Percentiles rank a stretch among this genome's conserved stretches.
Conservation (phyloP, 192 early-diverging fungal species). For the Coemansia sp. region DNA sequence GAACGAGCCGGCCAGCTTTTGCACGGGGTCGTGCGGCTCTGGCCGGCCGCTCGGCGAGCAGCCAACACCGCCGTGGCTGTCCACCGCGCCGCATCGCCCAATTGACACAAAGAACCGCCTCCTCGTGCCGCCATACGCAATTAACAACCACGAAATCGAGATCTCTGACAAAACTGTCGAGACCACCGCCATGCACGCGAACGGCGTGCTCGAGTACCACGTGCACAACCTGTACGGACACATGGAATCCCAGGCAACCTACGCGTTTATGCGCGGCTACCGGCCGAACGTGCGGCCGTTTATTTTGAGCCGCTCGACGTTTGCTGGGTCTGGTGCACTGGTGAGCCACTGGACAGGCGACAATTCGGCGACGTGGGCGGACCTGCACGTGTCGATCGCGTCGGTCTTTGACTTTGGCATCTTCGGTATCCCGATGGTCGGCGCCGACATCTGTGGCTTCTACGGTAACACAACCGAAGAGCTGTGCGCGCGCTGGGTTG, state of each 20-base stretch:
- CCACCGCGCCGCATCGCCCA: slow-evolving; percentile 15
- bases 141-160: slow-evolving; percentile 51
- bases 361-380: slow-evolving; percentile 59
- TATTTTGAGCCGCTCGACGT: slow-evolving; percentile 62
- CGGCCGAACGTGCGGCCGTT: slow-evolving; percentile 56
- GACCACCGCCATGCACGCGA: slow-evolving; percentile 52
- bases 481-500: slow-evolving; percentile 64
- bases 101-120: slow-evolving; percentile 36
- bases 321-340: slow-evolving; percentile 59
- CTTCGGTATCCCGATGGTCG: slow-evolving; percentile 69
- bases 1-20: slow-evolving; percentile 68
- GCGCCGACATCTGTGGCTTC: slow-evolving; percentile 75
- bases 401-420: slow-evolving; percentile 65
- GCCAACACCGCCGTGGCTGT: slow-evolving; percentile 14
- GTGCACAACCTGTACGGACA: slow-evolving; percentile 65
- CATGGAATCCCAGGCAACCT: slow-evolving; percentile 57
- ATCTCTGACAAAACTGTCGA: slow-evolving; percentile 53
- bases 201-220: slow-evolving; percentile 53
- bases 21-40: slow-evolving; percentile 57
- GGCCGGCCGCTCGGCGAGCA: slow-evolving; percentile 15
- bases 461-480: slow-evolving; percentile 57
- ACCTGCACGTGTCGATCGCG: slow-evolving; percentile 60
- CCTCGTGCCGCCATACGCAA: slow-evolving; percentile 53
- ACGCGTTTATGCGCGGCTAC: slow-evolving; percentile 36
- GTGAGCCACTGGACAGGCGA: slow-evolving; percentile 55